Percentiles rank a stretch among this genome's conserved stretches.
Conservation (phyloP, 2,329 filamentous ascomycete genomes). For the Scorias spongiosa region DNA sequence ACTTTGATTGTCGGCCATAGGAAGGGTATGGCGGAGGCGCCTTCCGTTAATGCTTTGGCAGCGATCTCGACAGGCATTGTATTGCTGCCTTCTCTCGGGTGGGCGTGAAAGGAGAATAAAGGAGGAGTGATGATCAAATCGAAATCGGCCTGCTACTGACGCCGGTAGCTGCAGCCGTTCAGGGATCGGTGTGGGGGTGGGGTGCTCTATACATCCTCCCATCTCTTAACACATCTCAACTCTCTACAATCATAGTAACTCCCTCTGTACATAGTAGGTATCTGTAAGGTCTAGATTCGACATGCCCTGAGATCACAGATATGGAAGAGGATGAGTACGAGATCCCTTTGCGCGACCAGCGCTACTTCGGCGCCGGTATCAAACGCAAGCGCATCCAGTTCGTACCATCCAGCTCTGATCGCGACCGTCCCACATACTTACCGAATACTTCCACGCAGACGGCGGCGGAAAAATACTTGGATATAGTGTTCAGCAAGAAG, state of each 20-base stretch:
- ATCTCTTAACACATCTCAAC: too few species aligned
- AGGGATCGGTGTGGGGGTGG: conserved; percentile 55
- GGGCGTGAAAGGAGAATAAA: conserved; percentile 57
- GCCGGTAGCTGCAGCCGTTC: conserved; percentile 40
- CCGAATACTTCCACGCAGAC: conserved; percentile 5
- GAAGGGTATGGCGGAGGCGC: conserved; percentile 32
- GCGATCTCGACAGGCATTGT: conserved; percentile 52
- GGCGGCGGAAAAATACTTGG: conserved; percentile 47
- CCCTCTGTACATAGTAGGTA: too few species aligned
- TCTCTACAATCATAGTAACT: too few species aligned
- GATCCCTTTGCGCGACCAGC: conserved; percentile 42
- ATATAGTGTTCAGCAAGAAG: conserved; percentile 43
- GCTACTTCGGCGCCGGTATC: conserved; percentile 47
- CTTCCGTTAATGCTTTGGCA: conserved; percentile 37
- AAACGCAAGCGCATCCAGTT: conserved; percentile 46
- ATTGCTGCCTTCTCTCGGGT: conserved; percentile 38
- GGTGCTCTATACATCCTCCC: conserved; percentile 6
- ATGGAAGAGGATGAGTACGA: conserved; percentile 40
- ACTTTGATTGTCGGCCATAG: conserved; percentile 29
- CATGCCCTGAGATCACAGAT: too few species aligned
- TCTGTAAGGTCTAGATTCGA: too few species aligned
- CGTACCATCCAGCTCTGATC: conserved; percentile 31
- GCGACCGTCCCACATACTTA: conserved; percentile 3
- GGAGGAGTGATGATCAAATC: conserved; percentile 50
- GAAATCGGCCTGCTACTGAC: conserved; percentile 40